Evolutionary conservation across 495 filamentous ascomycete species (phyloP), one percentile per base, ranked within the genome.

Genomic region (Trichoderma asperelloides): DNA sequence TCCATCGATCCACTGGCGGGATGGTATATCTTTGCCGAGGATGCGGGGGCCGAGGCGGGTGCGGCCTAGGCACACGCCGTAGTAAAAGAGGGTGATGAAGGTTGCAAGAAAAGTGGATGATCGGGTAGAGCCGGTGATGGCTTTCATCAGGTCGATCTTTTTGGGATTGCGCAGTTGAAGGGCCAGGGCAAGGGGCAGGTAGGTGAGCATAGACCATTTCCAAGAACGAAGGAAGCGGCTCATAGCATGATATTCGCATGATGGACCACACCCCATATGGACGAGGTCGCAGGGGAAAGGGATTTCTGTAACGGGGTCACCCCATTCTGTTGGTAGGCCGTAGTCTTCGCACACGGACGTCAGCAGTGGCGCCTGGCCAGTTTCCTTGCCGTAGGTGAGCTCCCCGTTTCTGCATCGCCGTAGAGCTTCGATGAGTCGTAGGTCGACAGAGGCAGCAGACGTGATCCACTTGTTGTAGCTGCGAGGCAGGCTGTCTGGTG

Each of bases 251-350:
- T 80, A 81, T 73, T 97, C 92, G 75, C 93, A 97, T 67, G 77
- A 90, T 2, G 86, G 82, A 27, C 91, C 89, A 67, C 81, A 82
- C 65, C 90, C 90, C 86, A 91, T 91, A 72, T 97, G 93, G 27
- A 96, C 91, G 71, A 97, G 78, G 76, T 92, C 87, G 78, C 93
- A 97, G 6, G 91, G 92, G 68, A 95, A 90, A 0, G 92, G 93
- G 33, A 88, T 76, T 0, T 88, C 85, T 62, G 83, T 81, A 37
- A 81, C 81, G 2, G 93, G 93, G 74, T 97, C 90, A 13, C 91
- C 93, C 86, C 89, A 93, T 66, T 76, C 76, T 1, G 82, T 66
- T 1, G 92, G 92, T 80, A 86, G 86, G 63, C 77, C 75, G 75
- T 88, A 88, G 69, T 96, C 91, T 63, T 77, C 78, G 74, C 90